Conservation (phyloP, 495 filamentous ascomycete genomes). For the Terfezia boudieri region DNA sequence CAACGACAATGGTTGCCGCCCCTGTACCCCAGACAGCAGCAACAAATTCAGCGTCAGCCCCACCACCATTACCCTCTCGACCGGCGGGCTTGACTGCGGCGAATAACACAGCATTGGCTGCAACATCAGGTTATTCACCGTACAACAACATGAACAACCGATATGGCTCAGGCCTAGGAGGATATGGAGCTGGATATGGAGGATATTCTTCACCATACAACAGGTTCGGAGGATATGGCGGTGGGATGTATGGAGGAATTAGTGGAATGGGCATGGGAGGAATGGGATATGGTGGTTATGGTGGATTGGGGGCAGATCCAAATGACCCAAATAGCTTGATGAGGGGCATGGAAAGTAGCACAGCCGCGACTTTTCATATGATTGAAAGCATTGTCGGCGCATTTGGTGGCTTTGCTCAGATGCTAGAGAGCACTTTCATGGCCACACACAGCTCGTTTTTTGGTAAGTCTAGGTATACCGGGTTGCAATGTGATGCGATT, state of each 20-base stretch:
- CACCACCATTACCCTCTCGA: constrained; percentile 57
- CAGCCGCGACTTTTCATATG: constrained; percentile 95
- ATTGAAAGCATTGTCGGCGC: constrained; percentile 98
- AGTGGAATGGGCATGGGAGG: constrained; percentile 18
- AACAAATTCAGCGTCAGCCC: constrained; percentile 24
- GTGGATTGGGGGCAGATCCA: constrained; percentile 32
- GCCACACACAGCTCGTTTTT: constrained; percentile 98
- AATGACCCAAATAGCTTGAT: constrained; percentile 88
- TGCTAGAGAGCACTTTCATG: constrained; percentile 99
- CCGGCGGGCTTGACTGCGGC: constrained; percentile 54
- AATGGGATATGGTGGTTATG: constrained; percentile 29
- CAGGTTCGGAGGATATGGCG: constrained; percentile 14
- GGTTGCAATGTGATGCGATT: neutral
- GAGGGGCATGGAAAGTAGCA: constrained; percentile 72
- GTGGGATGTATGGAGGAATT: constrained; percentile 17
- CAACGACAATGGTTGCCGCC: no score
- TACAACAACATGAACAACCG: constrained; percentile 16
- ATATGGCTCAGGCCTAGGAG: no score
- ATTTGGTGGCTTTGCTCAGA: constrained; percentile 93
- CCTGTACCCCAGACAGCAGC: constrained; percentile 2
- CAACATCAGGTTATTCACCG: constrained; percentile 39
- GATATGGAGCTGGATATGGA: neutral
- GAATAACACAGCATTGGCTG: constrained; percentile 40
- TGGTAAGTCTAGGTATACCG: constrained; percentile 34
- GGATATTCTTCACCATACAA: neutral